A percentile compares a stretch with the other conserved stretches of the same genome.
These are phyloP conservation scores for Thielaviopsis euricoi DNA, from an alignment of 2,329 filamentous ascomycete species.

Conservation along the genomic window DNA sequence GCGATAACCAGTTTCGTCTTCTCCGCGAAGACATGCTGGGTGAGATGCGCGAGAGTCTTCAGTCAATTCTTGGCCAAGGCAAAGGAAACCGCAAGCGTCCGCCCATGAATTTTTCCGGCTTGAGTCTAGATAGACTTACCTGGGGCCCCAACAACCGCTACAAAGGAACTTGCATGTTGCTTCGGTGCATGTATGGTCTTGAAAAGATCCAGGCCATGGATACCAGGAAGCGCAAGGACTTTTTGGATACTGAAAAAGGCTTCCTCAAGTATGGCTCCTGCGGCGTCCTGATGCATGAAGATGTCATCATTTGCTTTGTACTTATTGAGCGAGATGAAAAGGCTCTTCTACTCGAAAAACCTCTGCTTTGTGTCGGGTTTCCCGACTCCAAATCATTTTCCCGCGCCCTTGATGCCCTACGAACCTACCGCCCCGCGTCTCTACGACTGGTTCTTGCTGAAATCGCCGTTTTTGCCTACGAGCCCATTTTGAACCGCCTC, in stretches of 20 bases:
- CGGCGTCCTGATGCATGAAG: conserved; percentile 38
- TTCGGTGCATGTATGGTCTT: conserved; percentile 28
- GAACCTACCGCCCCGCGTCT: background rate
- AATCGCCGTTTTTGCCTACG: conserved; percentile 51
- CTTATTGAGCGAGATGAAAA: conserved; percentile 34
- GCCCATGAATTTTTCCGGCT: conserved; percentile 21
- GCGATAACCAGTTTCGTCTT: conserved; percentile 58
- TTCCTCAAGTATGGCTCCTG: conserved; percentile 44
- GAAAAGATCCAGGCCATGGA: conserved; percentile 22
- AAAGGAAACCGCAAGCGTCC: conserved; percentile 25
- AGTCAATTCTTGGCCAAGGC: conserved; percentile 29
- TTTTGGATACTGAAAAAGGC: conserved; percentile 28
- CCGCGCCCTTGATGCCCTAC: conserved; percentile 18
- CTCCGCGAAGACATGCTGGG: conserved; percentile 55
- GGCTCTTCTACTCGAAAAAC: conserved; percentile 25
- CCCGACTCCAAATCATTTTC: conserved; percentile 27
- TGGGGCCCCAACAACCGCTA: conserved; percentile 15
- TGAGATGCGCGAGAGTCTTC: conserved; percentile 45
- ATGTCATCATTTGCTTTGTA: conserved; percentile 42
- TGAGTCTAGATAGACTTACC: conserved; percentile 24
- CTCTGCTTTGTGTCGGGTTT: conserved; percentile 36
- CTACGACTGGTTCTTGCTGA: conserved; percentile 41
- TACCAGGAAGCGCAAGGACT: conserved; percentile 22
- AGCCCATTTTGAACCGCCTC: conserved; percentile 46
- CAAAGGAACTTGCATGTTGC: background rate